Evolutionary conservation across 2,329 filamentous ascomycete species (phyloP).

Genomic region (Colletotrichum sp.): DNA sequence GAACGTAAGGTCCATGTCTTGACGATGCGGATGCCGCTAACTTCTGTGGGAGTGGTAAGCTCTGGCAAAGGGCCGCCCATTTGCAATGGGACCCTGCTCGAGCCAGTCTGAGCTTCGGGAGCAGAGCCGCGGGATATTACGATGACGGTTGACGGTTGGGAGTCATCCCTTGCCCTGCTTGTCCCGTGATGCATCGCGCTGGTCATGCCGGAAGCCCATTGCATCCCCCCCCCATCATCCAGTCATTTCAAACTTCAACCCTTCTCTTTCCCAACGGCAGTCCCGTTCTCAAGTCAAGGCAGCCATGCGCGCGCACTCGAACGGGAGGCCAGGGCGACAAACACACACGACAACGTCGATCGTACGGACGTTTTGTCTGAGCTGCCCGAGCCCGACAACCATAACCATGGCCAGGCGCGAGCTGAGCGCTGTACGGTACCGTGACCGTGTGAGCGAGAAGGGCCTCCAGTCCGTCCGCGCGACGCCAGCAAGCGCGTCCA

Average conservation of each 20-base stretch:
- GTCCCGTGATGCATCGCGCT: background rate
- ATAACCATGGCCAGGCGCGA: background rate
- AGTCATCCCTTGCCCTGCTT: background rate
- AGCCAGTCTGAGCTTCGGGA: conserved; percentile 15
- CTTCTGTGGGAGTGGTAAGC: background rate
- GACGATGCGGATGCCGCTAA: background rate
- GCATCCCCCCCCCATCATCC: background rate
- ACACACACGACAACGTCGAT: background rate
- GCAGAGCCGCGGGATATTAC: conserved; percentile 18
- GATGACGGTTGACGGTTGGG: background rate
- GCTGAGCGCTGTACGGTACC: background rate
- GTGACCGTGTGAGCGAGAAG: background rate
- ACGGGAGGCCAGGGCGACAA: conserved; percentile 13
- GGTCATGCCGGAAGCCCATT: background rate
- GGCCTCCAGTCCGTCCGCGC: background rate
- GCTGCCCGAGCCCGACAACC: background rate
- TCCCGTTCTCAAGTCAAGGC: background rate
- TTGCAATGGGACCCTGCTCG: background rate
- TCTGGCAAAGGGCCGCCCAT: background rate
- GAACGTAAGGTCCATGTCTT: background rate
- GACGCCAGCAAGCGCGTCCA: background rate
- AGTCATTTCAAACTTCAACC: background rate
- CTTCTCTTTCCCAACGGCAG: background rate
- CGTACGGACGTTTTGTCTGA: background rate
- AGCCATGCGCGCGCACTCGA: conserved; percentile 2